A percentile compares a stretch with the other conserved stretches of the same genome.
phyloP scores from a whole-genome alignment of 2,329 filamentous ascomycete species.

The Pseudodiploospora longispora region DNA sequence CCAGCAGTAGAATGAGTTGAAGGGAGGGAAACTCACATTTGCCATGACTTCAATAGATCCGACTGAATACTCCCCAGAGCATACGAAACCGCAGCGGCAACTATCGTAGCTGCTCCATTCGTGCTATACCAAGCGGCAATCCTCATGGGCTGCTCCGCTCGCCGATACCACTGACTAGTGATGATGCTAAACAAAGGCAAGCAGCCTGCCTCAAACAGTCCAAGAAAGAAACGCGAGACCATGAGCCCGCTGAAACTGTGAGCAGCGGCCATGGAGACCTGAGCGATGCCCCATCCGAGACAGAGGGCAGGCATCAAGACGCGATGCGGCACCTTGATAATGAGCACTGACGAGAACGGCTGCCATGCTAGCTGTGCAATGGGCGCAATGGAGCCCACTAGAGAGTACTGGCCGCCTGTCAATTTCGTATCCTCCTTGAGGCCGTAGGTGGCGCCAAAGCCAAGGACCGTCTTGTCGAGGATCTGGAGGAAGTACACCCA shows the following conservation, averaged over 20 bases:
- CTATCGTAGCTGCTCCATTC: slow-evolving; percentile 49
- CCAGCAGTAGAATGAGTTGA: background rate
- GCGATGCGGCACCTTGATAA: slow-evolving; percentile 52
- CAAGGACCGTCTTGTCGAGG: slow-evolving; percentile 51
- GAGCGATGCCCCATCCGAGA: slow-evolving; percentile 36
- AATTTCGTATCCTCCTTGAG: slow-evolving; percentile 41
- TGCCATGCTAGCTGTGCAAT: slow-evolving; percentile 55
- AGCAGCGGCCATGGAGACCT: slow-evolving; percentile 38
- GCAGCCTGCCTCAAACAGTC: slow-evolving; percentile 44
- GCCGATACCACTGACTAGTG: slow-evolving; percentile 39
- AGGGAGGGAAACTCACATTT: slow-evolving; percentile 11
- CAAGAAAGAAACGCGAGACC: slow-evolving; percentile 39
- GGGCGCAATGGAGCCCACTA: slow-evolving; percentile 48
- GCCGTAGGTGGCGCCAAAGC: slow-evolving; percentile 50
- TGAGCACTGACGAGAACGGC: slow-evolving; percentile 50
- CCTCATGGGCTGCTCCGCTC: slow-evolving; percentile 51
- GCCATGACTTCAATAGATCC: slow-evolving; percentile 13
- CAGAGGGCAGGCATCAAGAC: slow-evolving; percentile 47
- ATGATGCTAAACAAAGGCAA: slow-evolving; percentile 39
- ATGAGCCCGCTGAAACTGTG: slow-evolving; percentile 40
- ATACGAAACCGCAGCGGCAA: slow-evolving; percentile 48
- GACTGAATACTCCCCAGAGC: slow-evolving; percentile 46
- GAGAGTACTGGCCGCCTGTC: slow-evolving; percentile 45
- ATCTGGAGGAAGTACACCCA: slow-evolving; percentile 54
- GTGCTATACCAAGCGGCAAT: slow-evolving; percentile 61